Base-by-base conservation (phyloP, 2,329 filamentous ascomycete species). In the Zopfia rhizophila region DNA sequence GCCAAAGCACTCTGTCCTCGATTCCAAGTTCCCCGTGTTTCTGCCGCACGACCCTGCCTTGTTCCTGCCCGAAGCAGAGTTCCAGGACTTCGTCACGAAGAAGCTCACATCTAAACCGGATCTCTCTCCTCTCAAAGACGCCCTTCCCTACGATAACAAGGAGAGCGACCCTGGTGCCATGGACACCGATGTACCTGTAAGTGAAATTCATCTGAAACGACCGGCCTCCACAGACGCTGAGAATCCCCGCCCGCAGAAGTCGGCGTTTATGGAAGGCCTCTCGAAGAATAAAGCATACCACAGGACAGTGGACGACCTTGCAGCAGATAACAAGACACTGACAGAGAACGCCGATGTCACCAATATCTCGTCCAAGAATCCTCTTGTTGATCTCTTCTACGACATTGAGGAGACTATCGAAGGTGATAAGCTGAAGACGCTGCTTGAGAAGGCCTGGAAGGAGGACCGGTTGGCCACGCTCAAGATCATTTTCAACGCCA, bases 401-500 rank as follows among this genome's bases (percentile, higher is more conserved):
- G 78, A 83, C 47, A 70, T 84, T 0, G 74, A 78, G 40, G 72
- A 77, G 0, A 63, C 66, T 11, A 53, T 76, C 10, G 65, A 69
- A 0, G 67, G 69, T 0, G 58, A 65, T 0, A 57, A 69, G 1
- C 60, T 84, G 1, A 55, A 63, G 4, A 56, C 71, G 10, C 58
- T 79, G 1, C 75, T 85, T 21, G 60, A 76, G 2, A 48, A 63
- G 2, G 77, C 82, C 1, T 86, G 82, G 82, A 55, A 61, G 2
- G 60, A 68, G 1, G 78, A 84, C 47, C 51, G 78, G 0, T 56
- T 77, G 3, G 61, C 72, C 10, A 82, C 82, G 0, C 72, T 85
- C 21, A 83, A 83, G 59, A 75, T 85, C 55, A 81, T 86, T 53
- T 85, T 82, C 74, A 83, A 84, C 48, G 68, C 77, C 1, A 76